Conservation (phyloP, 2,329 filamentous ascomycete genomes). For the Xylogone sp. region DNA sequence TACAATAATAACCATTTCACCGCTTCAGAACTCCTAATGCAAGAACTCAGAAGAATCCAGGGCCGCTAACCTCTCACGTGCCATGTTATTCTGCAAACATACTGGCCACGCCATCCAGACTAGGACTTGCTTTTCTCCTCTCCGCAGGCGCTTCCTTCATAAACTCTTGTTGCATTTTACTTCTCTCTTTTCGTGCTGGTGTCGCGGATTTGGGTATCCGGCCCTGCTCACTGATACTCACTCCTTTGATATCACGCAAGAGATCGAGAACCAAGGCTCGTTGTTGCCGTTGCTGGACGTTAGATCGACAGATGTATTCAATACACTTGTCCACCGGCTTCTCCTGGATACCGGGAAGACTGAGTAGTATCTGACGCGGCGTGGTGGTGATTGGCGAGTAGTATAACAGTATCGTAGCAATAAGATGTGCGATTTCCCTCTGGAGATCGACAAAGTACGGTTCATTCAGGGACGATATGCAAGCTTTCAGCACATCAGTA, state of each 20-base stretch:
- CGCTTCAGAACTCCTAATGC: not conserved
- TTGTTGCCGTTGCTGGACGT: slow-evolving; percentile 68
- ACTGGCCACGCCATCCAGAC: slow-evolving; percentile 25
- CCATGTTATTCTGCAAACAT: slow-evolving; percentile 22
- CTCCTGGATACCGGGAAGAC: slow-evolving; percentile 71
- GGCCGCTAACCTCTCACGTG: not conserved
- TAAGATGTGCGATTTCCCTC: slow-evolving; percentile 83
- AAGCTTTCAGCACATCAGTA: slow-evolving; percentile 82
- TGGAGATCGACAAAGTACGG: slow-evolving; percentile 96
- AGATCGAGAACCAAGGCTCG: slow-evolving; percentile 79
- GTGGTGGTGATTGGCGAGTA: slow-evolving; percentile 69
- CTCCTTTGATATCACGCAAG: slow-evolving; percentile 79
- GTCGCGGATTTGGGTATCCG: slow-evolving; percentile 62
- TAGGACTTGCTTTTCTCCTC: slow-evolving; percentile 15
- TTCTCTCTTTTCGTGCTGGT: slow-evolving; percentile 41
- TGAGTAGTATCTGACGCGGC: slow-evolving; percentile 71
- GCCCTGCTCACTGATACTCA: slow-evolving; percentile 91
- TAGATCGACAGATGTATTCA: slow-evolving; percentile 53
- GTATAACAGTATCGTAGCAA: slow-evolving; percentile 77
- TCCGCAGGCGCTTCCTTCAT: slow-evolving; percentile 45
- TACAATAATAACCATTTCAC: not conserved
- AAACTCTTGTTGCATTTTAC: slow-evolving; percentile 63
- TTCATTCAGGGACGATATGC: slow-evolving; percentile 87
- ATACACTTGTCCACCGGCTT: slow-evolving; percentile 64
- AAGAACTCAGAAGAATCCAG: not conserved